A percentile compares a stretch with the other conserved stretches of the same genome.
These are phyloP conservation scores for Tieghemiomyces parasiticus DNA, from an alignment of 192 early-diverging fungal species.

Conservation along the genomic window DNA sequence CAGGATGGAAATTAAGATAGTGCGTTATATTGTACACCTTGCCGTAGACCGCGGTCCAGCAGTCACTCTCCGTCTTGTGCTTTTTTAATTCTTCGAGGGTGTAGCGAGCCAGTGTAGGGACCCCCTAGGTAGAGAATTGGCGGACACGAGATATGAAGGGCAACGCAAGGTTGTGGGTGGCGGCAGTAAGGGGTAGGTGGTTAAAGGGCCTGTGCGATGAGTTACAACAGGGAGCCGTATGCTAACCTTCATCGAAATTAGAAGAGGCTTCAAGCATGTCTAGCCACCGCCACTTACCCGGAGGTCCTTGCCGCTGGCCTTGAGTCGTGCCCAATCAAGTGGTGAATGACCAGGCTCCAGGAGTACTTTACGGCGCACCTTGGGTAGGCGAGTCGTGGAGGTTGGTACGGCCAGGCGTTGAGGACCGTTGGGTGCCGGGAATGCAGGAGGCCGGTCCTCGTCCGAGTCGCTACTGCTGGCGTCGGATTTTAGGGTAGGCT, in stretches of 20 bases:
- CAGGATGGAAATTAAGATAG: slow-evolving; percentile 84
- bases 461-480: neutral
- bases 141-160: too few species aligned
- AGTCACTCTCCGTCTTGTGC: slow-evolving; percentile 64
- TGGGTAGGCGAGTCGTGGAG: neutral
- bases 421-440: neutral
- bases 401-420: neutral
- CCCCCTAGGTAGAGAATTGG: too few species aligned
- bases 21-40: slow-evolving; percentile 86
- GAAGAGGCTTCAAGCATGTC: too few species aligned
- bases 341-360: slow-evolving; percentile 79
- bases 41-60: slow-evolving; percentile 43
- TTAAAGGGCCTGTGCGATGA: too few species aligned
- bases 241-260: too few species aligned
- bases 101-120: slow-evolving; percentile 13
- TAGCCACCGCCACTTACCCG: slow-evolving; percentile 28
- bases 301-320: slow-evolving; percentile 53
- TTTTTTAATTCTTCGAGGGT: slow-evolving; percentile 58
- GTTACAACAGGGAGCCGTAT: too few species aligned
- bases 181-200: too few species aligned
- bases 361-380: slow-evolving; percentile 51
- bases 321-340: slow-evolving; percentile 81
- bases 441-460: neutral
- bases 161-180: too few species aligned
- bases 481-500: too few species aligned